These are phyloP conservation scores for Phytophthora citricola DNA, from an alignment of 352 stramenopile species.

Conservation along the genomic window DNA sequence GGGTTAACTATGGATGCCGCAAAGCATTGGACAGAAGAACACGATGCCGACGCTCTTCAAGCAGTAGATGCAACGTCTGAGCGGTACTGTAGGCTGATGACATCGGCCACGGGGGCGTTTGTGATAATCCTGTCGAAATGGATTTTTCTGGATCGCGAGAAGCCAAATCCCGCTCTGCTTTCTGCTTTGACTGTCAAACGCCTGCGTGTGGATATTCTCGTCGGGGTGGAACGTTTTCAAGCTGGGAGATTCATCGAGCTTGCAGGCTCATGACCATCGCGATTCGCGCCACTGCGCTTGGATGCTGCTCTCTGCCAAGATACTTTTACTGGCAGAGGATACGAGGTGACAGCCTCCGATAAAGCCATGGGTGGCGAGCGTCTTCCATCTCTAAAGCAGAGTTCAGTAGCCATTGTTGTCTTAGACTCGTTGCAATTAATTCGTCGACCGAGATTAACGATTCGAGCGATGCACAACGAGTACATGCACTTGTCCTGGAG, in stretches of 20 bases:
- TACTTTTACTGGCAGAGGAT: no score
- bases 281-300: no score
- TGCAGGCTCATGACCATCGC: no score
- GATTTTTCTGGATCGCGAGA: constrained; percentile 17
- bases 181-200: constrained; percentile 22
- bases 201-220: constrained; percentile 1
- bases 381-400: no score
- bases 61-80: background rate
- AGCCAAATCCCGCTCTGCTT: background rate
- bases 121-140: constrained; percentile 12
- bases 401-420: no score
- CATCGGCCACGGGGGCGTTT: background rate
- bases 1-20: constrained; percentile 7
- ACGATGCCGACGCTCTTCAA: background rate
- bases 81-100: constrained; percentile 1
- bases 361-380: no score
- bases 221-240: background rate
- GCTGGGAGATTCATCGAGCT: background rate
- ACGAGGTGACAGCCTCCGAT: no score
- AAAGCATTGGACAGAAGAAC: constrained; percentile 5
- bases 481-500: no score
- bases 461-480: no score
- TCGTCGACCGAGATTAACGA: no score
- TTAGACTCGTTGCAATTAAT: no score
- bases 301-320: background rate